These are phyloP conservation scores for Dactylorhiza incarnata DNA, from an alignment of 106 monocot species.

Conservation along the genomic window DNA sequence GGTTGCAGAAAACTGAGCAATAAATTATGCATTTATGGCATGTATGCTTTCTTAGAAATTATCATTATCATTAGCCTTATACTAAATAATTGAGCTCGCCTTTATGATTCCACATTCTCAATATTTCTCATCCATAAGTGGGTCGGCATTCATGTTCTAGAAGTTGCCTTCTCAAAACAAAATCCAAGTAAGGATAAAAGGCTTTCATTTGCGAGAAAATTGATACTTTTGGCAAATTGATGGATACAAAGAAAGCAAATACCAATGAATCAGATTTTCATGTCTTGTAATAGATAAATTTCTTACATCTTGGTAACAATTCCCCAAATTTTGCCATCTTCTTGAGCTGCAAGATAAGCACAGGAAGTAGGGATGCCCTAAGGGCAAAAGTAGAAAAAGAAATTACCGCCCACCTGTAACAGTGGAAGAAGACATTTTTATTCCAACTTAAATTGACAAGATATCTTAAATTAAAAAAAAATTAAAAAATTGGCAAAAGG, in stretches of 20 bases:
- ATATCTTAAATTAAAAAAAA: not conserved
- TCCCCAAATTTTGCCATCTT: slow-evolving; percentile 57
- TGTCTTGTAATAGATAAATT: not conserved
- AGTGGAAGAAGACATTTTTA: not conserved
- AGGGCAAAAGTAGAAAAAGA: slow-evolving; percentile 64
- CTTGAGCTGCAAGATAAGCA: slow-evolving; percentile 79
- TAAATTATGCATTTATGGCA: too few species aligned
- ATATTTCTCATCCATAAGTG: too few species aligned
- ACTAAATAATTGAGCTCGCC: too few species aligned
- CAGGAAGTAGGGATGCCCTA: slow-evolving; percentile 53
- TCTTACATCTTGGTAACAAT: slow-evolving; percentile 72
- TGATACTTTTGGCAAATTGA: not conserved
- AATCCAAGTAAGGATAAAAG: not conserved
- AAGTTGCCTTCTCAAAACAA: not conserved
- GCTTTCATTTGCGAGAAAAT: not conserved
- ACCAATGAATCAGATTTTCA: not conserved
- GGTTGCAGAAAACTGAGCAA: too few species aligned
- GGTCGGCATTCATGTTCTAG: too few species aligned
- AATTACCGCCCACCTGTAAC: slow-evolving; percentile 82
- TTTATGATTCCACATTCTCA: too few species aligned
- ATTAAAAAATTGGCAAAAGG: not conserved
- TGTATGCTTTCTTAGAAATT: too few species aligned
- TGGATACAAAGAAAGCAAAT: not conserved
- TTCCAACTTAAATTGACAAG: not conserved
- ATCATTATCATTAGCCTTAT: too few species aligned